These are phyloP conservation scores for Hemileia vastatrix DNA, from an alignment of 1,284 basidiomycete genomes.

Conservation along the genomic window DNA sequence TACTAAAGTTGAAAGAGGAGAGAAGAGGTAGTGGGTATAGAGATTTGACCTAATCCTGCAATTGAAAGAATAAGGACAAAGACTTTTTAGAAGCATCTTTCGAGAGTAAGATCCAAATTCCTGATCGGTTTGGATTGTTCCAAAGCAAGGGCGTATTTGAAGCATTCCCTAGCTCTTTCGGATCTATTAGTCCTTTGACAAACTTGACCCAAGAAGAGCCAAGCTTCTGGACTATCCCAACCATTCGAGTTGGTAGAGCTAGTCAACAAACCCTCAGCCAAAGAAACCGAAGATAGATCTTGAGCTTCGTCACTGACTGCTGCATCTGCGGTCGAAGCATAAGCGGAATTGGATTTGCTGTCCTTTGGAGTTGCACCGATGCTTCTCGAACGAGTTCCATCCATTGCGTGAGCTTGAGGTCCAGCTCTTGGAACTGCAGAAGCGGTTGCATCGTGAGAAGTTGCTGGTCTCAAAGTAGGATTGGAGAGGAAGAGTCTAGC, in stretches of 20 bases:
- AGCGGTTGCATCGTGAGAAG: slow-evolving; percentile 8
- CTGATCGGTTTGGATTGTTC: slow-evolving; percentile 52
- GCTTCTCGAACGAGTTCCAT: neutral
- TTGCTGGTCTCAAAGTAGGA: slow-evolving; percentile 28
- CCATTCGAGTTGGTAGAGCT: slow-evolving; percentile 50
- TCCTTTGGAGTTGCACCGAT: slow-evolving; percentile 8
- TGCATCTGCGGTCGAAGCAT: slow-evolving; percentile 27
- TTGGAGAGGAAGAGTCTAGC: slow-evolving; percentile 54
- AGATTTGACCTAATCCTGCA: no score
- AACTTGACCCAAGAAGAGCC: slow-evolving; percentile 75
- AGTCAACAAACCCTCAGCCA: slow-evolving; percentile 44
- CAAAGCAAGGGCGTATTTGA: slow-evolving; percentile 61
- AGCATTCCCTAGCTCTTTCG: slow-evolving; percentile 63
- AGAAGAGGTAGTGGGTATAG: no score
- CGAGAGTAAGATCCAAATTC: slow-evolving; percentile 36
- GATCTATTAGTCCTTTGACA: slow-evolving; percentile 51
- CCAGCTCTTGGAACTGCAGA: neutral
- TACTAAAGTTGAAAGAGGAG: no score
- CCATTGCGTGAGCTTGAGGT: neutral
- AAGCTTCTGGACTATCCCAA: slow-evolving; percentile 84
- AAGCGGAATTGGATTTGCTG: neutral
- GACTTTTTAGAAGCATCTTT: slow-evolving; percentile 27
- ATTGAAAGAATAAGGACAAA: no score
- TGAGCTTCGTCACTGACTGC: slow-evolving; percentile 46
- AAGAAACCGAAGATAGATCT: slow-evolving; percentile 34